A percentile compares a stretch with the other conserved stretches of the same genome.
Conservation (phyloP, 2,329 filamentous ascomycete species). For the Neofusicoccum umdonicola region DNA sequence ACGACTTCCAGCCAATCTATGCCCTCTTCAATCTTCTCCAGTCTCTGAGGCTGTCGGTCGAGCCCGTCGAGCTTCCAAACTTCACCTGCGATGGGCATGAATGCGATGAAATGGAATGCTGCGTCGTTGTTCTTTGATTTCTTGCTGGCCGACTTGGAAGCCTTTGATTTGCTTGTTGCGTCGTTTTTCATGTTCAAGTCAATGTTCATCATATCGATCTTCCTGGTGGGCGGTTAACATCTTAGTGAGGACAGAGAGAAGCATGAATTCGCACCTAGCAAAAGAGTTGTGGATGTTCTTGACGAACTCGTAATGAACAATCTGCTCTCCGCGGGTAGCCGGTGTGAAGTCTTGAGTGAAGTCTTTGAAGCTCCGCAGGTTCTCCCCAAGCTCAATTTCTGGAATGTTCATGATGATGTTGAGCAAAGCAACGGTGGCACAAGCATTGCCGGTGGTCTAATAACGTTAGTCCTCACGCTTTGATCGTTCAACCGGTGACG, state of each 20-base stretch:
- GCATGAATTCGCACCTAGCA: conserved; percentile 53
- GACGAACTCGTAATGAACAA: conserved; percentile 73
- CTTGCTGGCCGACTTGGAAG: not conserved
- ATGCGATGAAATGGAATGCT: conserved; percentile 85
- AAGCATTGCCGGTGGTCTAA: conserved; percentile 78
- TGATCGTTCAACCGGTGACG: not conserved
- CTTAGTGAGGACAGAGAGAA: not conserved
- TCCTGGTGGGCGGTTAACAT: conserved; percentile 44
- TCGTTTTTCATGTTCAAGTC: conserved; percentile 61
- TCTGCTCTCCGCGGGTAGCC: conserved; percentile 69
- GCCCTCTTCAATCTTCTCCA: conserved; percentile 35
- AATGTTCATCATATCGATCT: conserved; percentile 69
- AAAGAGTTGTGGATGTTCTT: conserved; percentile 86
- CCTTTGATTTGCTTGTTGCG: conserved; percentile 23
- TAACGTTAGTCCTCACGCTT: not conserved
- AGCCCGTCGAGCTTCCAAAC: conserved; percentile 91
- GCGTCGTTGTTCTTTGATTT: conserved; percentile 48
- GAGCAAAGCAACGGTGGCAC: conserved; percentile 86
- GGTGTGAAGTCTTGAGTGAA: conserved; percentile 68
- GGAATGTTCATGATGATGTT: conserved; percentile 89
- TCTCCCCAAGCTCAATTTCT: conserved; percentile 64
- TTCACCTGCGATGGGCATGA: conserved; percentile 69
- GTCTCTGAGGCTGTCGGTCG: conserved; percentile 59
- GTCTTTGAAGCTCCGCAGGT: conserved; percentile 69
- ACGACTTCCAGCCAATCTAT: conserved; percentile 67